Conservation (phyloP, 345 rosid genomes). For the Euphorbia peplus region DNA sequence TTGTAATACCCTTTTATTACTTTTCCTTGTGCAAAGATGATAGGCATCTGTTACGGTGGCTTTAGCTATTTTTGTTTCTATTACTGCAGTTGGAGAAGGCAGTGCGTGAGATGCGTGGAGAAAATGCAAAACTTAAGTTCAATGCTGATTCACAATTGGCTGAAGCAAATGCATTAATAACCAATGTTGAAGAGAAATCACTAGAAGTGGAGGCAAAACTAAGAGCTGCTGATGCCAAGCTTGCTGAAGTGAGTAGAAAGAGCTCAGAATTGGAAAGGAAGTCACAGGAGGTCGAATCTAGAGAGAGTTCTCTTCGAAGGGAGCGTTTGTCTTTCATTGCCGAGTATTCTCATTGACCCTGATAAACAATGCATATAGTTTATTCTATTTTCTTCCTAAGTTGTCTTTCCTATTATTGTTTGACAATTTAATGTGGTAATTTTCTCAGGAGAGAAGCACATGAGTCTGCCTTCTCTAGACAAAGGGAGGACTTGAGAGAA, state of each 20-base stretch:
- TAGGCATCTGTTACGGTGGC: neutral
- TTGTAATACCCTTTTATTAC: neutral
- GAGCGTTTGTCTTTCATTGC: conserved; percentile 70
- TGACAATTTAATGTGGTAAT: conserved; percentile 4
- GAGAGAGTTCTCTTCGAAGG: conserved; percentile 59
- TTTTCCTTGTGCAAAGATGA: neutral
- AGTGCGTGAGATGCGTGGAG: conserved; percentile 77
- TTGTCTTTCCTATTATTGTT: conserved; percentile 2
- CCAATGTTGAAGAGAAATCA: conserved; percentile 78
- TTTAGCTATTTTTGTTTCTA: neutral
- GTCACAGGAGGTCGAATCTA: conserved; percentile 64
- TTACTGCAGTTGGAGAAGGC: conserved; percentile 79
- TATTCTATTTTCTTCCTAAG: neutral
- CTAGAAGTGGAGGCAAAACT: conserved; percentile 78
- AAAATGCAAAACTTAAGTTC: conserved; percentile 84
- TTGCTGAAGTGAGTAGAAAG: conserved; percentile 92
- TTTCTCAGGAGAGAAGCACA: conserved; percentile 67
- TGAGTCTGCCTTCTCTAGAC: conserved; percentile 63
- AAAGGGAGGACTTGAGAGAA: conserved; percentile 88
- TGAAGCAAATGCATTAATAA: conserved; percentile 79
- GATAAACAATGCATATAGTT: neutral
- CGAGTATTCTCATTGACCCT: conserved; percentile 52
- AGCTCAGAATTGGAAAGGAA: conserved; percentile 79
- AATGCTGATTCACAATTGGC: conserved; percentile 86
- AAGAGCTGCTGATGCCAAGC: conserved; percentile 78